Base-by-base conservation (phyloP, 2,329 filamentous ascomycete species). In the Ascochyta viciae-villosae region DNA sequence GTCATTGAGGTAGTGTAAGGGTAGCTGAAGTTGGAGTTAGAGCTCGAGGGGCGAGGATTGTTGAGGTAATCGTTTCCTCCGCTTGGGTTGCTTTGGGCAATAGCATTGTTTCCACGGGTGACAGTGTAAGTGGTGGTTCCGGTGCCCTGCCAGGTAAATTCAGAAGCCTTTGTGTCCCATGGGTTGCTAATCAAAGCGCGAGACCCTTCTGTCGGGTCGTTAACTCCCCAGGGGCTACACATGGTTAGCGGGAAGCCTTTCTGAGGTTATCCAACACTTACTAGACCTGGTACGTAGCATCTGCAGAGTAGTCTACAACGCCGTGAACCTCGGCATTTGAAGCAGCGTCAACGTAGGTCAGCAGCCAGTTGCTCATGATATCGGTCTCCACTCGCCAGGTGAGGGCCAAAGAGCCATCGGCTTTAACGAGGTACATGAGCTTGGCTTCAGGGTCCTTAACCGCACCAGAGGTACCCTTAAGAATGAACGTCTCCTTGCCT, bases 311-410 rank as follows among this genome's bases (percentile, higher is more conserved):
- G 71, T 86, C 82, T 22, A 84, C 80, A 16, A 85, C 57, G 13
- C 47, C 82, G 43, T 81, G 74, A 12, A 86, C 63, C 39, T 80
- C 68, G 23, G 79, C 74, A 29, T 76, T 78, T 48, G 75, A 76
- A 4, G 68, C 67, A 9, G 82, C 81, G 45, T 85, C 80, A 31
- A 85, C 78, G 63, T 86, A 86, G 4, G 82, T 81, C 35, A 85
- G 70, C 22, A 86, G 77, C 83, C 83, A 86, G 73, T 85, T 83
- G 56, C 80, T 77, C 5, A 75, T 55, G 38, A 84, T 70, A 51
- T 86, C 82, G 4, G 83, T 86, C 77, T 86, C 83, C 10, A 86
- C 76, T 65, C 83, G 74, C 84, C 83, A 86, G 0, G 81, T 77
- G n/a, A 85, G 74, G 13, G 75, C 76, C 3, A 86, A 74, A 2